Base-by-base conservation (phyloP, 345 rosid genomes). In the Euphorbia pulcherrima region DNA sequence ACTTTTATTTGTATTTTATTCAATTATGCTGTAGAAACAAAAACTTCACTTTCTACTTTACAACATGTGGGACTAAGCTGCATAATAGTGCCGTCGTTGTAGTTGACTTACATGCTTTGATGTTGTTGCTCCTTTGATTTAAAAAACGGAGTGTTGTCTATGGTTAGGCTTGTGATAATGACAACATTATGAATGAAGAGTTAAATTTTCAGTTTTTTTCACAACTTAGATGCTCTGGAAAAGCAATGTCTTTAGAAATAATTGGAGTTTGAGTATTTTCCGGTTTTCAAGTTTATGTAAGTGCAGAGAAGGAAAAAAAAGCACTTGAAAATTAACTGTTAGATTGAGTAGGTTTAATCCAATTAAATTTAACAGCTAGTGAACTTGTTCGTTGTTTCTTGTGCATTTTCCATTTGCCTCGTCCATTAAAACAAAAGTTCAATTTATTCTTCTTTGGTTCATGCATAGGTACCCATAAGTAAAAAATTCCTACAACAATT, bases 381-480 rank as follows among this genome's bases (percentile, higher is more conserved):
- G 47, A 61, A 46, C 18, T 26, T 24, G 14, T 44, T 41, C 21
- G 8, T 62, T 14, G 47, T 14, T 63, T 21, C 52, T 41, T 23
- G 10, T 41, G 20, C 2, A 6, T 62, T 48, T 5, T 39, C 39
- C 23, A 8, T 10, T 1, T 60, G 39, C 12, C 21, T 60, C 3
- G 27, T 29, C 27, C 18, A 37, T 2, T 0, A 60, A 37, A 37
- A n/a, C 17, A 60, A 35, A 10, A n/a, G 12, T 60, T 7, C 21
- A 35, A 60, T 28, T 1, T 35, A 1, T 12, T 16, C 27, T 39
- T 63, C 21, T 63, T 44, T 73, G 33, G 33, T 68, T 67, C 21
- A 63, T 66, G 4, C 75, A 52, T 60, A 90, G 94, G 87, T 69
- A 65, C 69, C 63, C 14, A 3, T 44, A 50, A 44, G 62, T 63